Percentiles rank a stretch among this genome's conserved stretches.
Conservation (phyloP, 108 stramenopile genomes). For the Cyclostephanos invisitatus region DNA sequence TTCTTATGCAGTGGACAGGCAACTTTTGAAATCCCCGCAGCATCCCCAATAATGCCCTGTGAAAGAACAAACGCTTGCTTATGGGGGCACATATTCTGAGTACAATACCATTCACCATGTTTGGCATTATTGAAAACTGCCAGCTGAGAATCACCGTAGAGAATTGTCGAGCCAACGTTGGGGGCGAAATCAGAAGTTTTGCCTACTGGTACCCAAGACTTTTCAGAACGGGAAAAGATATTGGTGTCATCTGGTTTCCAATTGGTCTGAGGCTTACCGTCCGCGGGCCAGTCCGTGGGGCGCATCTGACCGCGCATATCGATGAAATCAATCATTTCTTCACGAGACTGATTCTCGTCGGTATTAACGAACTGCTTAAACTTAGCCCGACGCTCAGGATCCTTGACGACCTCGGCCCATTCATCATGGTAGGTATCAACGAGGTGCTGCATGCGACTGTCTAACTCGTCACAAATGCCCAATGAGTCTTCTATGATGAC, state of each 20-base stretch:
- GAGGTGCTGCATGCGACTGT: constrained; percentile 84
- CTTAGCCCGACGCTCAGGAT: constrained; percentile 69
- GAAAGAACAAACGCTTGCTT: constrained; percentile 93
- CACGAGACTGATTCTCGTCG: constrained; percentile 73
- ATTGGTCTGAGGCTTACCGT: constrained; percentile 79
- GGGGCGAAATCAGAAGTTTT: constrained; percentile 66
- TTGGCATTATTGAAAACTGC: constrained; percentile 87
- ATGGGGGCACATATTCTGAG: constrained; percentile 94
- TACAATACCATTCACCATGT: constrained; percentile 82
- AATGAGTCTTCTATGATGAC: constrained; percentile 93
- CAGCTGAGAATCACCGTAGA: constrained; percentile 89
- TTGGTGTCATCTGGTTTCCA: constrained; percentile 70
- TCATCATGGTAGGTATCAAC: constrained; percentile 95
- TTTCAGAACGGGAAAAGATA: constrained; percentile 82
- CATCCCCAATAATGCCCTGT: constrained; percentile 88
- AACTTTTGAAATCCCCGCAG: constrained; percentile 76
- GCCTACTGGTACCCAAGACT: constrained; percentile 85
- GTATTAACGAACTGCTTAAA: constrained; percentile 93
- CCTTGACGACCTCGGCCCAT: constrained; percentile 91
- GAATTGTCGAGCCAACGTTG: constrained; percentile 83
- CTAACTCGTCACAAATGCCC: constrained; percentile 89
- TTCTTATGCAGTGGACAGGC: constrained; percentile 96
- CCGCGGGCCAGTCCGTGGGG: constrained; percentile 89
- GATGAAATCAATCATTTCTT: constrained; percentile 89
- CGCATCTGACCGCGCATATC: constrained; percentile 84